Conservation (phyloP, 192 early-diverging fungal species). For the Linnemannia exigua region DNA sequence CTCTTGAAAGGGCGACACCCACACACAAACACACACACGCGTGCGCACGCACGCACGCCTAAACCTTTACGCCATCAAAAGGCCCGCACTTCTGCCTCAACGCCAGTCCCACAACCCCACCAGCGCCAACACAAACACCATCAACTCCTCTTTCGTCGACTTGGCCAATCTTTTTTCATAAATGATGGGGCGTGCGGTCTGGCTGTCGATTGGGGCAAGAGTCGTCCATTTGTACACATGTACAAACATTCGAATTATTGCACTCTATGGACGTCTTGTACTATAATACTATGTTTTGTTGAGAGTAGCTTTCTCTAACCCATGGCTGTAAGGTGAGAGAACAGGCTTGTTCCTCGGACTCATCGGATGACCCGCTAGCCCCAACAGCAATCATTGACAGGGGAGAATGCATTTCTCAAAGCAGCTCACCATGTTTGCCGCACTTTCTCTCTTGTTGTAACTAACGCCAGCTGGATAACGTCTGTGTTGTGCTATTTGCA, state of each 20-base stretch:
- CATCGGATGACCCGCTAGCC: too few species aligned
- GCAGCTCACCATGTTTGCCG: not conserved
- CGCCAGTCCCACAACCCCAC: not conserved
- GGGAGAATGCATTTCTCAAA: too few species aligned
- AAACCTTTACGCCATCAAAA: not conserved
- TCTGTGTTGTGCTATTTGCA: not conserved
- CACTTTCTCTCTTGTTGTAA: not conserved
- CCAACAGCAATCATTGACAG: too few species aligned
- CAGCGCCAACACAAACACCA: not conserved
- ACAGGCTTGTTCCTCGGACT: too few species aligned
- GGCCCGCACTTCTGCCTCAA: not conserved
- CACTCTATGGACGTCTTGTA: too few species aligned
- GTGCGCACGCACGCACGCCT: not conserved
- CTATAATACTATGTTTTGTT: too few species aligned
- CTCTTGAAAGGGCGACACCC: too few species aligned
- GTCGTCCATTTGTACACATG: not conserved
- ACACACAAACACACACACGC: not conserved
- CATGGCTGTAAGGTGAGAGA: too few species aligned
- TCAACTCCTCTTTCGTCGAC: not conserved
- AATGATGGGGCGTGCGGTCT: not conserved
- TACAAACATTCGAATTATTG: not conserved
- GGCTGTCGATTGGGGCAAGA: not conserved
- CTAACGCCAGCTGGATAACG: not conserved
- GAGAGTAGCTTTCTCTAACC: too few species aligned
- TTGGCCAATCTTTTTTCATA: not conserved